Percentiles rank a stretch among this genome's conserved stretches.
These are phyloP conservation scores for Mycena rosella DNA, from an alignment of 768 basidiomycete species.

Conservation along the genomic window DNA sequence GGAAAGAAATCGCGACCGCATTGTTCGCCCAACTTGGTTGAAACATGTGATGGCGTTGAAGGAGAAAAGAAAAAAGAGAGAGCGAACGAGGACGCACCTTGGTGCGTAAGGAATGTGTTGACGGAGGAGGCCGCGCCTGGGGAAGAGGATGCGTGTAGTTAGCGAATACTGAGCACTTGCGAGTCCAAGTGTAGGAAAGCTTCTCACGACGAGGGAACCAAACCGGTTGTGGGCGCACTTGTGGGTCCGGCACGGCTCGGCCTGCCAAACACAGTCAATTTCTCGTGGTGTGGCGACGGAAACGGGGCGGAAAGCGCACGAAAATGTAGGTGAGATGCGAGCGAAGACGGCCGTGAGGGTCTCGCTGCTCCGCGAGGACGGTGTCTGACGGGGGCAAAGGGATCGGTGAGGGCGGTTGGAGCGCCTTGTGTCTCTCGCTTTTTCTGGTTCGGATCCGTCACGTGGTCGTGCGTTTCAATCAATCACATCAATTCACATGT, in stretches of 20 bases:
- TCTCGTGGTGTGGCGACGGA: not conserved
- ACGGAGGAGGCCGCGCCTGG: constrained; percentile 83
- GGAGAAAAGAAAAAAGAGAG: constrained; percentile 23
- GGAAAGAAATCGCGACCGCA: constrained; percentile 29
- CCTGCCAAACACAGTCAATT: constrained; percentile 48
- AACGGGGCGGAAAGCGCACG: constrained; percentile 21
- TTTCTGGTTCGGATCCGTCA: constrained; percentile 18
- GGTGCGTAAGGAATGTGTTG: constrained; percentile 67
- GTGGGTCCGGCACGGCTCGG: constrained; percentile 63
- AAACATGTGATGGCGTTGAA: constrained; percentile 30
- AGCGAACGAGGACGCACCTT: constrained; percentile 57
- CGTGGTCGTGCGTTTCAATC: constrained; percentile 15
- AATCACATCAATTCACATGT: constrained; percentile 31
- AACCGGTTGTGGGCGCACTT: constrained; percentile 60
- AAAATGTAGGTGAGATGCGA: constrained; percentile 12
- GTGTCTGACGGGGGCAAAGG: not conserved
- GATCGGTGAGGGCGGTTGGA: not conserved
- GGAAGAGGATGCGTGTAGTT: constrained; percentile 39
- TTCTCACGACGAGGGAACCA: constrained; percentile 58
- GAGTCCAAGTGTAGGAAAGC: constrained; percentile 43
- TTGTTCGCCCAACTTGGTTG: constrained; percentile 50
- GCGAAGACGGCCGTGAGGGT: not conserved
- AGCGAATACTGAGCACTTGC: constrained; percentile 36
- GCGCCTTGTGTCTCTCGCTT: constrained; percentile 11
- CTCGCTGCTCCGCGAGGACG: not conserved